These are phyloP conservation scores for Plasmopara viticola DNA, from an alignment of 352 stramenopile species.

Conservation along the genomic window DNA sequence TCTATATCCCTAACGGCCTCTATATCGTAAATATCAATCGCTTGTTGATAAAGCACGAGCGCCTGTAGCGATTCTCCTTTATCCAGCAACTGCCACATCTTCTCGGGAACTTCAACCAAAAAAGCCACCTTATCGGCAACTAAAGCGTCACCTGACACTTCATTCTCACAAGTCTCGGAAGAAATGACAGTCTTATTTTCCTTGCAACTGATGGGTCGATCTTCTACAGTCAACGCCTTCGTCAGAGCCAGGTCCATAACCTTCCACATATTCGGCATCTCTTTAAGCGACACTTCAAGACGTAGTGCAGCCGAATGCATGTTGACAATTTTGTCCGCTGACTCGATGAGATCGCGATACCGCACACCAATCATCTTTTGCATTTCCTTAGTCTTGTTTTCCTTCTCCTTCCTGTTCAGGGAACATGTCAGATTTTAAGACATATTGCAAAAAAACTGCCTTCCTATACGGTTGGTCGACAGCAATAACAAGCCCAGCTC, in stretches of 20 bases:
- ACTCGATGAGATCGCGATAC: conserved; percentile 91
- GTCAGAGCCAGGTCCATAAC: conserved; percentile 44
- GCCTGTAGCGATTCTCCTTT: conserved; percentile 48
- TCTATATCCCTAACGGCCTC: conserved; percentile 12
- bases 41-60: conserved; percentile 40
- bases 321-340: conserved; percentile 88
- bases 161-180: neutral
- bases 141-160: neutral
- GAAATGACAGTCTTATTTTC: neutral
- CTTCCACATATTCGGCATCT: conserved; percentile 82
- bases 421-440: too few relatives aligned
- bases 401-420: conserved; percentile 62
- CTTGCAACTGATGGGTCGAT: neutral
- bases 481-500: conserved; percentile 5
- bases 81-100: conserved; percentile 68
- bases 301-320: conserved; percentile 86
- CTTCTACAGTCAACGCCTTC: conserved; percentile 21
- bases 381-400: conserved; percentile 87
- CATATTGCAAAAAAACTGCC: too few relatives aligned
- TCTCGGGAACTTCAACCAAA: conserved; percentile 50
- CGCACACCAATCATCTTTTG: conserved; percentile 90
- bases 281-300: conserved; percentile 73
- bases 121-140: conserved; percentile 38
- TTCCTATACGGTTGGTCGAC: too few relatives aligned
- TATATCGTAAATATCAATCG: conserved; percentile 25